Evolutionary conservation across 345 rosid species (phyloP).

Genomic region (Populus simonii): DNA sequence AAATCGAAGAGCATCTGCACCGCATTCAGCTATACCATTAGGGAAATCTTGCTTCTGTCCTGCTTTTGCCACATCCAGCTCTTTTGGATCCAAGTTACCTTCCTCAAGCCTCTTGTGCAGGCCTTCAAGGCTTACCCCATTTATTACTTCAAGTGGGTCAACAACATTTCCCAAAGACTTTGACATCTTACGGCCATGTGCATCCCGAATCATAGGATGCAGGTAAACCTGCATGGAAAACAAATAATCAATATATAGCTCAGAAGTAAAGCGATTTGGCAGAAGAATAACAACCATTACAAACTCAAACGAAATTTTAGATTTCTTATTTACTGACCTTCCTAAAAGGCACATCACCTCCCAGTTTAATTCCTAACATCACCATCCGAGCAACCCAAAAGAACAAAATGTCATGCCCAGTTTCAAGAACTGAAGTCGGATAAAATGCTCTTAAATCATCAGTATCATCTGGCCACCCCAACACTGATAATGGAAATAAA

Average conservation of each 20-base stretch:
- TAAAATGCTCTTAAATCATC: conserved; percentile 82
- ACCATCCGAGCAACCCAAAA: conserved; percentile 99
- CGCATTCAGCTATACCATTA: conserved; percentile 92
- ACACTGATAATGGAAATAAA: conserved; percentile 69
- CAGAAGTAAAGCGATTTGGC: neutral
- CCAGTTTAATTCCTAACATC: conserved; percentile 77
- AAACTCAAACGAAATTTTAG: neutral
- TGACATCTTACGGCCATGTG: conserved; percentile 96
- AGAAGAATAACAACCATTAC: neutral
- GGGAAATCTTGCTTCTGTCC: conserved; percentile 85
- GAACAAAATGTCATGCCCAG: conserved; percentile 93
- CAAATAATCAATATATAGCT: neutral
- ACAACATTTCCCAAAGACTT: conserved; percentile 90
- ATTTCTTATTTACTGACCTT: conserved; percentile 45
- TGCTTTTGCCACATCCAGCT: conserved; percentile 64
- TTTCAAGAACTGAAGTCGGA: conserved; percentile 92
- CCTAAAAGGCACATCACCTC: conserved; percentile 86
- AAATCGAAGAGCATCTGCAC: conserved; percentile 96
- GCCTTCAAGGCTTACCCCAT: conserved; percentile 76
- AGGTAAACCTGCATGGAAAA: conserved; percentile 62
- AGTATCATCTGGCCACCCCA: conserved; percentile 96
- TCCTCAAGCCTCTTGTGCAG: conserved; percentile 78
- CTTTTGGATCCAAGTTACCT: conserved; percentile 79
- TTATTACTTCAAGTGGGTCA: conserved; percentile 91
- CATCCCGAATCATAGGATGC: conserved; percentile 98